phyloP scores from a whole-genome alignment of 1,284 basidiomycete genomes.

The Ceratobasidium sp. region DNA sequence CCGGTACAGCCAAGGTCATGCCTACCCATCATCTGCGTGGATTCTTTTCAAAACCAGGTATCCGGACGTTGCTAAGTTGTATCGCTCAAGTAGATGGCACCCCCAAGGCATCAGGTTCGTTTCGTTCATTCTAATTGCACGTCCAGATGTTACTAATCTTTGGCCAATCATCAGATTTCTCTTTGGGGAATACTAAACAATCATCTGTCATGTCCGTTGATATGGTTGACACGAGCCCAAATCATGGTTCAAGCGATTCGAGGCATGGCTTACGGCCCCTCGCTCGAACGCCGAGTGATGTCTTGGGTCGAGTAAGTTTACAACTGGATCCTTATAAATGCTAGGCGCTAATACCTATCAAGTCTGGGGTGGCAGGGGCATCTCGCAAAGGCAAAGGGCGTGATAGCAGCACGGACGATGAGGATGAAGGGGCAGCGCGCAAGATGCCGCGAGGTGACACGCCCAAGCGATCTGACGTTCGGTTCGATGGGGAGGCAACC shows the following conservation, averaged over 20 bases:
- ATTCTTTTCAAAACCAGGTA: conserved; percentile 12
- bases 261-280: background rate
- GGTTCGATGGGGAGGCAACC: background rate
- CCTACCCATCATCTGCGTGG: conserved; percentile 25
- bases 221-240: conserved; percentile 22
- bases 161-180: too few species aligned
- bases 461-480: conserved; percentile 2
- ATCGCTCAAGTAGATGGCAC: conserved; percentile 29
- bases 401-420: conserved; percentile 21
- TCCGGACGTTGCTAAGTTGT: conserved; percentile 10
- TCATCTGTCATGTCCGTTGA: conserved; percentile 3
- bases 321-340: conserved; percentile 52
- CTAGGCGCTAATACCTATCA: background rate
- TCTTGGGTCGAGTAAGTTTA: conserved; percentile 45
- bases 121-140: too few species aligned
- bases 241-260: conserved; percentile 56
- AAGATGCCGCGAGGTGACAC: conserved; percentile 26
- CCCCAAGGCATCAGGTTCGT: conserved; percentile 11
- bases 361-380: conserved; percentile 4
- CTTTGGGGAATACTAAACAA: background rate
- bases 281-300: background rate
- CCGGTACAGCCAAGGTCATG: conserved; percentile 30
- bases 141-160: too few species aligned
- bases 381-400: conserved; percentile 25
- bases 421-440: conserved; percentile 14